Base-by-base conservation (phyloP, 177 flowering plant species). In the Vitis hybrid region DNA sequence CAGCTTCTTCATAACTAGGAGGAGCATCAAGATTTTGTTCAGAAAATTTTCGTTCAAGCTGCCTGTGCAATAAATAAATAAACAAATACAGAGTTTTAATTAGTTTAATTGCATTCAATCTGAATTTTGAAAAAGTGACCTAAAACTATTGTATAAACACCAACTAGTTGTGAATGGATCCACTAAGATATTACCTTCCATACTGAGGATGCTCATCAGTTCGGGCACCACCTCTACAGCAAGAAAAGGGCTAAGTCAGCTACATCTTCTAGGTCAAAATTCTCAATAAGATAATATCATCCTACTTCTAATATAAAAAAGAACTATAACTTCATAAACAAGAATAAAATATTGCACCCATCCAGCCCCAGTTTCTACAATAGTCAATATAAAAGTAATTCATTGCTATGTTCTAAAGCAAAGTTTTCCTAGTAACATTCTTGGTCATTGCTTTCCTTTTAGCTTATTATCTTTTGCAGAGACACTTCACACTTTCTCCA, bases 1-100 rank as follows among this genome's bases (percentile, higher is more conserved):
- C 80, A 69, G 87, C 93, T 61, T 92, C 99, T 72, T 96, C 98
- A 79, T 92, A 94, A 75, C 94, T 87, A 69, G 99, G 99, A 71
- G 98, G 96, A 62, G 85, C 91, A 70, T 88, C 89, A 72, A 78
- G 74, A 69, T 84, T 89, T 75, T 88, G 96, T 52, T 90, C 98
- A 72, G 97, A 87, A 74, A 72, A 83, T 71, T 85, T 89, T 51
- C 86, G 81, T 40, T 86, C 93, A 72, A 85, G 81, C 67, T 67
- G 74, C 81, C 91, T 86, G 70, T 40, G 48, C 56, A 70, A 64
- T 19, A 69, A 66, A 67, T 15, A 51, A 56, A 48, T 10, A 60
- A 63, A 56, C 11, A 15, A 45, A 48, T 10, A 56, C 34, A 5
- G 7, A 40, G 45, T 40, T 40, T 40, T 40, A 40, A 40, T 40